A percentile compares a stretch with the other conserved stretches of the same genome.
Evolutionary conservation across 2,329 filamentous ascomycete species (phyloP).

Genomic region (Stagonosporopsis cucurbitacearum): DNA sequence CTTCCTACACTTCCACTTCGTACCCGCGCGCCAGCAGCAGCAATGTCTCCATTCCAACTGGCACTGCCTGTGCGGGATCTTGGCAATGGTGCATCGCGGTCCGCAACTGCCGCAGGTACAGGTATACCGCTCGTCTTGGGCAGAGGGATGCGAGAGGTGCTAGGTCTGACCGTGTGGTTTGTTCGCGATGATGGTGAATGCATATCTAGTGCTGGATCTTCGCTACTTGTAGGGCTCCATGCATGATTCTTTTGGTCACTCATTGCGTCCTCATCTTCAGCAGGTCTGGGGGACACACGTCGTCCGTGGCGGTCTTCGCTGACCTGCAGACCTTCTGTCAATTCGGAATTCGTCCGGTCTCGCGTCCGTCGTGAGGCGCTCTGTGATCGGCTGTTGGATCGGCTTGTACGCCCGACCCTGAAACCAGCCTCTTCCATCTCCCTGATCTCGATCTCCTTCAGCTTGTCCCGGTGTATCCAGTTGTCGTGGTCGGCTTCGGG

Average conservation of each 20-base stretch:
- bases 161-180: slow-evolving; percentile 59
- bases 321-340: slow-evolving; percentile 29
- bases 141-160: slow-evolving; percentile 83
- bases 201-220: slow-evolving; percentile 71
- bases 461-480: slow-evolving; percentile 87
- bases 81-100: slow-evolving; percentile 72
- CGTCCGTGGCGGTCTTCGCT: slow-evolving; percentile 41
- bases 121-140: slow-evolving; percentile 80
- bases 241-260: slow-evolving; percentile 31
- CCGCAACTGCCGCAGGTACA: slow-evolving; percentile 73
- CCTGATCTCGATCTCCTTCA: slow-evolving; percentile 79
- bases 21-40: slow-evolving; percentile 68
- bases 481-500: slow-evolving; percentile 65
- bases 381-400: slow-evolving; percentile 48
- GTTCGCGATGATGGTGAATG: slow-evolving; percentile 52
- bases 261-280: slow-evolving; percentile 52
- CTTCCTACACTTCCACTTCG: slow-evolving; percentile 72
- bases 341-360: slow-evolving; percentile 44
- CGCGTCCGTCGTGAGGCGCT: slow-evolving; percentile 36
- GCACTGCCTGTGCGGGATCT: slow-evolving; percentile 65
- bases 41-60: slow-evolving; percentile 65
- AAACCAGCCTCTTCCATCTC: slow-evolving; percentile 82
- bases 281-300: slow-evolving; percentile 49
- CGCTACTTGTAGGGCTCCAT: slow-evolving; percentile 78
- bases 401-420: slow-evolving; percentile 56